Percentiles rank a stretch among this genome's conserved stretches.
Conservation (phyloP, 1,284 basidiomycete species). For the Ganoderma leucocontextum region DNA sequence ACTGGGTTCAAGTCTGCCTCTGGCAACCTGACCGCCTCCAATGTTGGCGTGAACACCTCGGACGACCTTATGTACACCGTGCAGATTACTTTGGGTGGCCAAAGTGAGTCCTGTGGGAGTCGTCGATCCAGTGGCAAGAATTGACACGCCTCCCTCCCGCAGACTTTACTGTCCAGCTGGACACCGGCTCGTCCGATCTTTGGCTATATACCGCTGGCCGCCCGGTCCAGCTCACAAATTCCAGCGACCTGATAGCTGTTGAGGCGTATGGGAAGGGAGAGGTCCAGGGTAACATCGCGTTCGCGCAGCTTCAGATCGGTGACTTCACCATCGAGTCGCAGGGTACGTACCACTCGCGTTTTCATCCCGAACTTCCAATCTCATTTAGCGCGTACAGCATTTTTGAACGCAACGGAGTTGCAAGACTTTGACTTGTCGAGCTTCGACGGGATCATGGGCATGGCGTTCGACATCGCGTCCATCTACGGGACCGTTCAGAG, state of each 20-base stretch:
- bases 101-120: slow-evolving; percentile 9
- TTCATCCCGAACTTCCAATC: no score
- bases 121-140: not conserved
- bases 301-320: slow-evolving; percentile 40
- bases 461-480: slow-evolving; percentile 26
- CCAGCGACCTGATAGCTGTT: slow-evolving; percentile 30
- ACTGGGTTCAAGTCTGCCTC: slow-evolving; percentile 3
- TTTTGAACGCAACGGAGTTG: slow-evolving; percentile 38
- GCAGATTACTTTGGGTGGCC: slow-evolving; percentile 22
- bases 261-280: slow-evolving; percentile 37
- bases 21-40: not conserved
- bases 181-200: slow-evolving; percentile 25
- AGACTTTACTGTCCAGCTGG: slow-evolving; percentile 23
- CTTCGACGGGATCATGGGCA: slow-evolving; percentile 25
- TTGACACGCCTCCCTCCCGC: not conserved
- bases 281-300: slow-evolving; percentile 35
- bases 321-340: slow-evolving; percentile 39
- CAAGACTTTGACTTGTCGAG: slow-evolving; percentile 6
- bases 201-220: slow-evolving; percentile 9
- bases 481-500: slow-evolving; percentile 56
- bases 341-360: slow-evolving; percentile 31
- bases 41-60: slow-evolving; percentile 10
- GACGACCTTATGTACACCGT: slow-evolving; percentile 18
- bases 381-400: slow-evolving; percentile 30
- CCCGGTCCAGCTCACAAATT: slow-evolving; percentile 32